Evolutionary conservation across 2,329 filamentous ascomycete species (phyloP).

Genomic region (Sporothrix schenckii): DNA sequence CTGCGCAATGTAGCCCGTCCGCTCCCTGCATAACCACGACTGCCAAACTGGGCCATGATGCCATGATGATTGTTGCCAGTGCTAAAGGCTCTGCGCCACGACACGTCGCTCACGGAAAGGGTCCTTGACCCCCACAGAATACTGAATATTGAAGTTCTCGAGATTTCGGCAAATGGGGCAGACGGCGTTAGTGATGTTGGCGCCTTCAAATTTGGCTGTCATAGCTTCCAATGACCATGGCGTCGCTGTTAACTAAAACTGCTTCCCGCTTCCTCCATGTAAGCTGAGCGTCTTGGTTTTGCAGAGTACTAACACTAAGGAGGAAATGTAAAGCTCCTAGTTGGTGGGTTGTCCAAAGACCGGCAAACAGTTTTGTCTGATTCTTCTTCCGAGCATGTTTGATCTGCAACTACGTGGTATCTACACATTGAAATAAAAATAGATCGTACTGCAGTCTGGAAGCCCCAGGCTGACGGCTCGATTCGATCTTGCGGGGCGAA

Average conservation of each 20-base stretch:
- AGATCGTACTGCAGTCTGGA: background rate
- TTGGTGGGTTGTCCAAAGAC: slow-evolving; percentile 4
- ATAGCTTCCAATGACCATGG: background rate
- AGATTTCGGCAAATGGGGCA: too few species aligned
- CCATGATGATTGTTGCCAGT: background rate
- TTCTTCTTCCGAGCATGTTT: background rate
- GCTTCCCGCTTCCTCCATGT: background rate
- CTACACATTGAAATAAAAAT: slow-evolving; percentile 25
- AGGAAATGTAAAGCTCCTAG: background rate
- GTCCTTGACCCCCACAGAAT: slow-evolving; percentile 6
- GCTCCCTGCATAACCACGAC: slow-evolving; percentile 14
- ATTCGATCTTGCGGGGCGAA: slow-evolving; percentile 8
- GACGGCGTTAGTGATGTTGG: too few species aligned
- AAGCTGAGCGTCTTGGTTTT: slow-evolving; percentile 12
- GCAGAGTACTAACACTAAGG: too few species aligned
- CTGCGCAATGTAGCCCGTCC: background rate
- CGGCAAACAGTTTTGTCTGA: background rate
- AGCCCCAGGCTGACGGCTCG: background rate
- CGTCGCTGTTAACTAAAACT: background rate
- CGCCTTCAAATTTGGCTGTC: too few species aligned
- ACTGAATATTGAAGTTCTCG: too few species aligned
- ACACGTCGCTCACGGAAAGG: background rate
- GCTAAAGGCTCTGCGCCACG: background rate
- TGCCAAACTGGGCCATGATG: background rate
- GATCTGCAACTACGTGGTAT: slow-evolving; percentile 14